These are phyloP conservation scores for Tetrapyrgos nigripes DNA, from an alignment of 1,284 basidiomycete genomes.

Conservation along the genomic window DNA sequence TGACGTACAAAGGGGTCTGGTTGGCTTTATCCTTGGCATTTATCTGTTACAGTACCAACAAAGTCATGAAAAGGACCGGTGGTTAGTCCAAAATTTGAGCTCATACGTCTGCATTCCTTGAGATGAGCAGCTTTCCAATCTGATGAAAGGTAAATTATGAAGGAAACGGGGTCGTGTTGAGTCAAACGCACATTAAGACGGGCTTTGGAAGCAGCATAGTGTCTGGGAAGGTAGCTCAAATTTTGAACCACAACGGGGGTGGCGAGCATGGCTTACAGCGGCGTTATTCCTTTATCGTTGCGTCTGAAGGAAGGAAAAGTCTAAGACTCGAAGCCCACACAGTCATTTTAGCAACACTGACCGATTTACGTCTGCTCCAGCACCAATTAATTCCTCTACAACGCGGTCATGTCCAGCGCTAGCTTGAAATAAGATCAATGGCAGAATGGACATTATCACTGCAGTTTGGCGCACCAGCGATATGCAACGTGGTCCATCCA, in stretches of 20 bases:
- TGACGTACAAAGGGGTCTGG: slow-evolving; percentile 83
- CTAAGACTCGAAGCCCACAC: slow-evolving; percentile 20
- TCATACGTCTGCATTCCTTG: slow-evolving; percentile 87
- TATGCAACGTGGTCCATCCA: slow-evolving; percentile 90
- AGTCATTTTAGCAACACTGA: slow-evolving; percentile 22
- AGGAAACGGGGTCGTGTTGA: slow-evolving; percentile 28
- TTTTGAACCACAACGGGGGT: neutral
- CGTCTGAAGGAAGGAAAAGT: slow-evolving; percentile 38
- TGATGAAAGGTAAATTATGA: slow-evolving; percentile 42
- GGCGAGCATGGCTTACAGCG: slow-evolving; percentile 64
- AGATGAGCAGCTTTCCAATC: slow-evolving; percentile 88
- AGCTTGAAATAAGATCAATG: slow-evolving; percentile 47
- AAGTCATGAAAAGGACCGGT: slow-evolving; percentile 15
- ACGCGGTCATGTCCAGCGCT: slow-evolving; percentile 84
- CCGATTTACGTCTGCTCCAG: slow-evolving; percentile 84
- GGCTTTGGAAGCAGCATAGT: slow-evolving; percentile 95
- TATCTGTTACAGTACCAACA: slow-evolving; percentile 60
- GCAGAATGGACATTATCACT: neutral
- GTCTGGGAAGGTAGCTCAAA: slow-evolving; percentile 52
- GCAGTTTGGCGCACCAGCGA: slow-evolving; percentile 66
- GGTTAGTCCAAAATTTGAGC: slow-evolving; percentile 18
- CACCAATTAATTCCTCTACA: slow-evolving; percentile 82
- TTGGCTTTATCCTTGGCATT: slow-evolving; percentile 92
- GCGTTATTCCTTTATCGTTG: slow-evolving; percentile 88
- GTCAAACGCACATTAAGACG: slow-evolving; percentile 73